Percentiles rank a stretch among this genome's conserved stretches.
These are phyloP conservation scores for Adenanthera pavonina DNA, from an alignment of 306 rosid genomes.

Conservation along the genomic window DNA sequence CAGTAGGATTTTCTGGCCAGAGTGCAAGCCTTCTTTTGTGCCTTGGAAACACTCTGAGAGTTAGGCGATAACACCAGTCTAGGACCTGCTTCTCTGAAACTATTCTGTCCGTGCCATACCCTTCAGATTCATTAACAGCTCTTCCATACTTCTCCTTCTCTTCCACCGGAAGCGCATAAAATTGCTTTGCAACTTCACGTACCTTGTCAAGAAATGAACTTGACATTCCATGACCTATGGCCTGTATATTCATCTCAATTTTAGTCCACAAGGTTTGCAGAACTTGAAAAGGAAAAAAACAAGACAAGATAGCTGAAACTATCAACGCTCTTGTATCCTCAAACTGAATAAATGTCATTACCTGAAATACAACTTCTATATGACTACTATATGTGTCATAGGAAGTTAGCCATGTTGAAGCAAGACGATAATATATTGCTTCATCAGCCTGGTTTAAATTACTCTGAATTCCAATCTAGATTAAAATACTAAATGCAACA, in stretches of 20 bases:
- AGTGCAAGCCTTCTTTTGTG: constrained; percentile 49
- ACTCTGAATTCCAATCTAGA: too few species aligned
- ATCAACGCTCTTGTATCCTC: background rate
- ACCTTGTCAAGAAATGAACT: constrained; percentile 59
- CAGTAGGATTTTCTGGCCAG: constrained; percentile 65
- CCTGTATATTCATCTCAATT: constrained; percentile 43
- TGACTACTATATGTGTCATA: too few species aligned
- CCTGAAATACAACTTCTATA: too few species aligned
- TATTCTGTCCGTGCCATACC: constrained; percentile 59
- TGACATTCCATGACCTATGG: constrained; percentile 72
- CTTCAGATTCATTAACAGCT: constrained; percentile 49
- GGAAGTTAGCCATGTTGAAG: too few species aligned
- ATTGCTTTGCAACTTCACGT: constrained; percentile 56
- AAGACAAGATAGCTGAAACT: background rate
- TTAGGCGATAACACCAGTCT: constrained; percentile 61
- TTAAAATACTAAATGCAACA: too few species aligned
- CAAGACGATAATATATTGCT: too few species aligned
- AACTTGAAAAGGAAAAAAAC: background rate
- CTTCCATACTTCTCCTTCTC: constrained; percentile 62
- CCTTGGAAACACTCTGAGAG: constrained; percentile 41
- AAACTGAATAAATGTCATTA: too few species aligned
- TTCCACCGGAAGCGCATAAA: constrained; percentile 62
- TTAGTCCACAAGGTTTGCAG: background rate
- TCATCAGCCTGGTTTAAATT: too few species aligned
- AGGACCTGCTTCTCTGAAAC: constrained; percentile 57